Percentiles rank a stretch among this genome's conserved stretches.
Evolutionary conservation across 139 green algal genomes (phyloP).

Genomic region (Chlamydomonas urium): DNA sequence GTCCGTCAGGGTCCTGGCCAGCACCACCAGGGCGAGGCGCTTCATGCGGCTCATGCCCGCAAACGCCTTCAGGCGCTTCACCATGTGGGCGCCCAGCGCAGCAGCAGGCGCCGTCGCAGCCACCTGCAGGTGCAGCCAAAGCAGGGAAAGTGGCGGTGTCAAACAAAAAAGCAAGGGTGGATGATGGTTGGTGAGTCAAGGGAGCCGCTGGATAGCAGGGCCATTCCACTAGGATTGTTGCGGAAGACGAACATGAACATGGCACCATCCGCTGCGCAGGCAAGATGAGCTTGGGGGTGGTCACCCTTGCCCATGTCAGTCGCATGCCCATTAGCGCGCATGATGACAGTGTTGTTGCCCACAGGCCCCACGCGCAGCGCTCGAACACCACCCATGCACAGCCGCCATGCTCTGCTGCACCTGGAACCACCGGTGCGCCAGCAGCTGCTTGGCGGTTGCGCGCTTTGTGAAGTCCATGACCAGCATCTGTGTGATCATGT

Average conservation of each 20-base stretch:
- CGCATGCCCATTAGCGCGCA: no score
- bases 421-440: conserved; percentile 50
- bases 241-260: no score
- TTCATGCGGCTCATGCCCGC: conserved; percentile 60
- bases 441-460: conserved; percentile 55
- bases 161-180: no score
- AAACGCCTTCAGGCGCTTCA: conserved; percentile 57
- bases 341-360: no score
- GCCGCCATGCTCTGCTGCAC: not conserved
- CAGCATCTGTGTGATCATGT: conserved; percentile 72
- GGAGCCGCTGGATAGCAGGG: no score
- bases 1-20: conserved; percentile 55
- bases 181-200: no score
- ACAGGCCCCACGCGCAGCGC: not conserved
- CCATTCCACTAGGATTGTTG: no score
- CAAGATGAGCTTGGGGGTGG: no score
- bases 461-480: conserved; percentile 68
- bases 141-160: no score
- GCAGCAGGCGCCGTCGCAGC: conserved; percentile 44
- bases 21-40: conserved; percentile 54
- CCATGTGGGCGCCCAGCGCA: conserved; percentile 52
- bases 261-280: no score
- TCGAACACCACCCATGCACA: no score
- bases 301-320: no score
- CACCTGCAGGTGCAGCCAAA: conserved; percentile 21